These are phyloP conservation scores for Conticribra guillardii DNA, from an alignment of 108 stramenopile species.

Conservation along the genomic window DNA sequence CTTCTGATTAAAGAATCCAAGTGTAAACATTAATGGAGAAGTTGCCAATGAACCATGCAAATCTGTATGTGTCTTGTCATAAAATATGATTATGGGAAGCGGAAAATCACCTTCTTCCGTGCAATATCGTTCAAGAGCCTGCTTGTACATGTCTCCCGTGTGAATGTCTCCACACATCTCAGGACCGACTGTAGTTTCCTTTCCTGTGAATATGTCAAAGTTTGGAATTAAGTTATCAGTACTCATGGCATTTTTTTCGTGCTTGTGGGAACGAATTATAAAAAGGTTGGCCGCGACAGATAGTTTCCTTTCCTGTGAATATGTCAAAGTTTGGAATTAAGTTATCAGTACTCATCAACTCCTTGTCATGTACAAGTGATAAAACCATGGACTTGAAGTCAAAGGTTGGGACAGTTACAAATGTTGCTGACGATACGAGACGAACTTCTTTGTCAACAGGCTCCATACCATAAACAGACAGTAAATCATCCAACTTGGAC, in stretches of 20 bases:
- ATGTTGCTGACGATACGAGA: background rate
- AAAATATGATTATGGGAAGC: background rate
- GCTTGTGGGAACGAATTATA: no score
- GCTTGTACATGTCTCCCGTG: background rate
- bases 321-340: background rate
- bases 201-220: background rate
- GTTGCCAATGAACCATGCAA: background rate
- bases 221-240: background rate
- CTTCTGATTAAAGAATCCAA: background rate
- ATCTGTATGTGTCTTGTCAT: constrained; percentile 8
- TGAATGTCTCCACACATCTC: constrained; percentile 7
- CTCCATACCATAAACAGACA: background rate
- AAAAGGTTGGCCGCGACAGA: no score
- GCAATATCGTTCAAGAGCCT: background rate
- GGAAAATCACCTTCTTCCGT: background rate
- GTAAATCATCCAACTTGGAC: background rate
- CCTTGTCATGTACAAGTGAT: background rate
- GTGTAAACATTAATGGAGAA: background rate
- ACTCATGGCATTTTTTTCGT: no score
- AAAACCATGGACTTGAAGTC: background rate
- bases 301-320: background rate
- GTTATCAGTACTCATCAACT: background rate
- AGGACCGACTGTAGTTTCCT: background rate
- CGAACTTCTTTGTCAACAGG: background rate
- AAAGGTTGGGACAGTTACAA: background rate